Percentiles rank a stretch among this genome's conserved stretches.
Conservation (phyloP, 1,139 yeast genomes). For the Nadsonia starkeyi-henricii region DNA sequence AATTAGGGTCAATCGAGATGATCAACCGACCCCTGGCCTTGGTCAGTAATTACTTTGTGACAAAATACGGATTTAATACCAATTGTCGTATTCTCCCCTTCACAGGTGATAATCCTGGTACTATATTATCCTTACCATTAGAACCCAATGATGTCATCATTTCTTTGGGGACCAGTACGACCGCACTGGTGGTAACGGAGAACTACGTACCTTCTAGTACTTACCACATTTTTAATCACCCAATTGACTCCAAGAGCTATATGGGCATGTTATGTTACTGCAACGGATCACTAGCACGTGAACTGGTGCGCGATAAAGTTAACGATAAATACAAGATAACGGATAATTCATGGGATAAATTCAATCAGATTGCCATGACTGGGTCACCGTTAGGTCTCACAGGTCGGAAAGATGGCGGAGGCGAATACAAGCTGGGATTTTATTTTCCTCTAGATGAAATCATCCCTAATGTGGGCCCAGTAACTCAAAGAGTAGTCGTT, state of each 20-base stretch:
- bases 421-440: conserved; percentile 42
- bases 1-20: conserved; percentile 36
- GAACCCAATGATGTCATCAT: conserved; percentile 62
- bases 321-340: conserved; percentile 27
- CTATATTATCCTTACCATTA: conserved; percentile 71
- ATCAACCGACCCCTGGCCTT: conserved; percentile 18
- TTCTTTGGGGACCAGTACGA: conserved; percentile 82
- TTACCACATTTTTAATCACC: conserved; percentile 78
- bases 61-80: conserved; percentile 45
- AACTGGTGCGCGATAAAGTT: conserved; percentile 50
- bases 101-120: conserved; percentile 87
- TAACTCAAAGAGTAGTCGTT: conserved; percentile 11
- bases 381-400: conserved; percentile 14
- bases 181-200: conserved; percentile 69
- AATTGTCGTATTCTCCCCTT: conserved; percentile 48
- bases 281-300: conserved; percentile 82
- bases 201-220: conserved; percentile 66
- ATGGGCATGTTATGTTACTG: conserved; percentile 96
- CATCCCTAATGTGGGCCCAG: conserved; percentile 54
- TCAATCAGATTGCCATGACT: conserved; percentile 31
- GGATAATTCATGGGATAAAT: conserved; percentile 44
- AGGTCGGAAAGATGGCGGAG: conserved; percentile 20
- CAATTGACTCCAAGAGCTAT: conserved; percentile 58
- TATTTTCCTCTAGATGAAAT: conserved; percentile 85
- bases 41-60: conserved; percentile 40